These are phyloP conservation scores for Aspergillus carbonarius DNA, from an alignment of 2,329 filamentous ascomycete genomes.

Conservation along the genomic window DNA sequence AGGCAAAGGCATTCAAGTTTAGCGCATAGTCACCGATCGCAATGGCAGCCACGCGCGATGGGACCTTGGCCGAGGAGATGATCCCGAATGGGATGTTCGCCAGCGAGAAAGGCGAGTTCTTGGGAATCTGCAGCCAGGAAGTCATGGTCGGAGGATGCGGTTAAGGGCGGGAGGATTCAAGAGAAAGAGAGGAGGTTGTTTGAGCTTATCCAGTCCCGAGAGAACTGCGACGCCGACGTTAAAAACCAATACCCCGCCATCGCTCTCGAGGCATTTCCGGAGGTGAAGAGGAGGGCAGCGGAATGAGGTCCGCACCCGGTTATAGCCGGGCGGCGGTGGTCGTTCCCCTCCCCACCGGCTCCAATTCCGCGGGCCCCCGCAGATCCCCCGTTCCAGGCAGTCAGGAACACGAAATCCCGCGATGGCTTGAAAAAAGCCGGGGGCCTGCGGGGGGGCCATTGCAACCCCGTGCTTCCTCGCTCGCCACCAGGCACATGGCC, in stretches of 20 bases:
- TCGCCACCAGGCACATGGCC: not conserved
- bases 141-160: conserved; percentile 32
- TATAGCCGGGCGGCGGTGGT: not conserved
- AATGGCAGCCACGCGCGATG: conserved; percentile 63
- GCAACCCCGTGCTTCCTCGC: not conserved
- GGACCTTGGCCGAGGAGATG: conserved; percentile 62
- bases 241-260: not conserved
- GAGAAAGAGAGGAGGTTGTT: not conserved
- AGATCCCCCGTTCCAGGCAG: not conserved
- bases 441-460: not conserved
- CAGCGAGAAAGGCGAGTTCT: conserved; percentile 67
- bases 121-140: conserved; percentile 62
- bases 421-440: not conserved
- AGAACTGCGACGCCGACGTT: not conserved
- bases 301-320: not conserved
- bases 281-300: not conserved
- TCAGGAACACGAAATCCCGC: not conserved
- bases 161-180: not conserved
- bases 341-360: not conserved
- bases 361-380: not conserved
- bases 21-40: conserved; percentile 72
- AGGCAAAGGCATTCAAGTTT: conserved; percentile 64
- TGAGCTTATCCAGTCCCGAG: not conserved
- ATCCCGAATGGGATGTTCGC: conserved; percentile 83
- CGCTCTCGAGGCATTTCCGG: not conserved